Conservation (phyloP, 305 asterid species). For the Plantago coronopus region DNA sequence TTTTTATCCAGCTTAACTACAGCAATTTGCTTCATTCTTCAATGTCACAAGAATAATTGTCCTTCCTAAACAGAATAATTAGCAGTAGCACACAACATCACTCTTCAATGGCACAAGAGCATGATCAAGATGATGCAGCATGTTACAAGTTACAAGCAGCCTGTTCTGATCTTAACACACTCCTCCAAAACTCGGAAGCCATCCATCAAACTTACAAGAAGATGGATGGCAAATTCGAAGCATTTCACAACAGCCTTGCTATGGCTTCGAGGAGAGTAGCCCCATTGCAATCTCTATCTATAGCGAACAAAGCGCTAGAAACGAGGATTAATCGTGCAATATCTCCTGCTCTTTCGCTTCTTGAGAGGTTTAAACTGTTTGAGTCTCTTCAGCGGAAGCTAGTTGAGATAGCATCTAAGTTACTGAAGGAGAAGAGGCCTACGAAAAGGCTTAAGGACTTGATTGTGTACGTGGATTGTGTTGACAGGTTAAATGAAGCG, state of each 20-base stretch:
- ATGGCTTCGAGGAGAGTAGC: conserved; percentile 51
- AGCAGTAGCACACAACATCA: neutral
- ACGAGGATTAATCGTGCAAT: conserved; percentile 65
- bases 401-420: conserved; percentile 33
- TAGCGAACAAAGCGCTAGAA: conserved; percentile 66
- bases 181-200: conserved; percentile 38
- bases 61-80: neutral
- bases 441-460: conserved; percentile 38
- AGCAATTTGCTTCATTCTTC: neutral
- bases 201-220: conserved; percentile 38
- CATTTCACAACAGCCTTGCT: conserved; percentile 36
- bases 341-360: conserved; percentile 60
- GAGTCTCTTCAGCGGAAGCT: conserved; percentile 59
- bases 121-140: conserved; percentile 35
- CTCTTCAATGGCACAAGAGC: conserved; percentile 31
- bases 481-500: conserved; percentile 44
- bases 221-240: conserved; percentile 32
- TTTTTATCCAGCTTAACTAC: neutral
- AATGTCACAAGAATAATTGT: too few relatives aligned
- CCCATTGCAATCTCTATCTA: conserved; percentile 71
- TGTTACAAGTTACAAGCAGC: conserved; percentile 36
- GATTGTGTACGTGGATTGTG: conserved; percentile 57
- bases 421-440: conserved; percentile 36
- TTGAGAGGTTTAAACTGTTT: conserved; percentile 56
- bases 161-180: conserved; percentile 40